Evolutionary conservation across 2,329 filamentous ascomycete genomes (phyloP), one percentile per base, ranked within the genome.

Genomic region (Cryphonectria parasitica): DNA sequence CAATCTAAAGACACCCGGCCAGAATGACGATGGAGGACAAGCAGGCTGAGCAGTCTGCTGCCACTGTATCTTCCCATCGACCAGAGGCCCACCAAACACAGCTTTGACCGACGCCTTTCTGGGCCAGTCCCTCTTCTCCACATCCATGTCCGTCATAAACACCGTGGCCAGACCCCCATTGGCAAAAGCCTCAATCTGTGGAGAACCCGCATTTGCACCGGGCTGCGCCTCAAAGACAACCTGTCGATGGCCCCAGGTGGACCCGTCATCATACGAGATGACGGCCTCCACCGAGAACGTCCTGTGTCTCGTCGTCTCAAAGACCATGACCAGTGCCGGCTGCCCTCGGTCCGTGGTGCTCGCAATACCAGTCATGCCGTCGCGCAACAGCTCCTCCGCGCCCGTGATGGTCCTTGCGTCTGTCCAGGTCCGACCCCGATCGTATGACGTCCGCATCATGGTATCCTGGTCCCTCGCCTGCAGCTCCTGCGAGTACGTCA

Each of bases 71-170:
- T 28, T 36, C 6, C 73, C 74, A 15, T 75, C 54, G 2, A 67
- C 34, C 15, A 45, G 63, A 58, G 68, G 61, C 17, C 58, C 67
- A 2, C 70, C 69, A 43, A 83, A 83, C 0, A 81, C 78, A 1
- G 77, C 79, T 74, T 84, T 84, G 66, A 84, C 78, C 5, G 78
- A 77, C 0, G 83, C 82, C 62, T 81, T 77, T 36, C 77, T 74
- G 1, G 82, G 80, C 83, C 83, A 84, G 7, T 75, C 73, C 31
- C 78, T 77, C 65, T 54, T 25, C 17, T 74, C 69, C 0, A 79
- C 74, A 65, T 83, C 82, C 74, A 84, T 82, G 70, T 84, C 83
- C 1, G 82, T 83, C 83, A 84, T 84, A 74, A 84, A 85, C 8
- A 83, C 79, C 1, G 81, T 80, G 0, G 79, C 83, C 70, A 85